A percentile compares a stretch with the other conserved stretches of the same genome.
phyloP scores from a whole-genome alignment of 768 basidiomycete genomes.

The Collybiopsis luxurians region DNA sequence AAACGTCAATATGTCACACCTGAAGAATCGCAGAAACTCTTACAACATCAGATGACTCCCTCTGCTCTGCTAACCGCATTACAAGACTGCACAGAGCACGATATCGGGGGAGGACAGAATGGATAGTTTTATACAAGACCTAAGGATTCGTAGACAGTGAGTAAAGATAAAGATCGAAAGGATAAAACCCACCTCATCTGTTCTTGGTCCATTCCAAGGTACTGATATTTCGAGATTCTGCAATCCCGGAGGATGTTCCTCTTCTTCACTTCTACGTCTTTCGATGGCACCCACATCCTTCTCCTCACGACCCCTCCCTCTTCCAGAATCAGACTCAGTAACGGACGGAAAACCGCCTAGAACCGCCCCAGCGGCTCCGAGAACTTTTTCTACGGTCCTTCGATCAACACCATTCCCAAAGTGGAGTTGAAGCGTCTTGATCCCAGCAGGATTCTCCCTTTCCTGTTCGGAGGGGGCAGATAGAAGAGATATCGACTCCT shows the following conservation, averaged over 20 bases:
- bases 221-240: conserved; percentile 3
- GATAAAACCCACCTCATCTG: conserved; percentile 6
- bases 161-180: background rate
- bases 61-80: conserved; percentile 15
- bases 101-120: conserved; percentile 37
- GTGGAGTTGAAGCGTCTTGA: conserved; percentile 23
- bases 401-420: conserved; percentile 40
- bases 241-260: background rate
- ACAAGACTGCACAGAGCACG: conserved; percentile 29
- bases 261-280: background rate
- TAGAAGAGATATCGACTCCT: too few relatives aligned
- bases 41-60: background rate
- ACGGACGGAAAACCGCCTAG: conserved; percentile 24
- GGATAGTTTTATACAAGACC: conserved; percentile 38
- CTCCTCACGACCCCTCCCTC: background rate
- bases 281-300: background rate
- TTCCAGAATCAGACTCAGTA: background rate
- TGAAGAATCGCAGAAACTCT: background rate
- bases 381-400: conserved; percentile 43
- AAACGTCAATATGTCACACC: background rate
- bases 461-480: too few relatives aligned
- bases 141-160: conserved; percentile 11
- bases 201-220: conserved; percentile 5
- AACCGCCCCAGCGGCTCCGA: conserved; percentile 38
- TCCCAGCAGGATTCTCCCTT: conserved; percentile 19